Percentiles rank a stretch among this genome's conserved stretches.
phyloP scores from a whole-genome alignment of 345 rosid species.

The Excoecaria cochinchinensis region DNA sequence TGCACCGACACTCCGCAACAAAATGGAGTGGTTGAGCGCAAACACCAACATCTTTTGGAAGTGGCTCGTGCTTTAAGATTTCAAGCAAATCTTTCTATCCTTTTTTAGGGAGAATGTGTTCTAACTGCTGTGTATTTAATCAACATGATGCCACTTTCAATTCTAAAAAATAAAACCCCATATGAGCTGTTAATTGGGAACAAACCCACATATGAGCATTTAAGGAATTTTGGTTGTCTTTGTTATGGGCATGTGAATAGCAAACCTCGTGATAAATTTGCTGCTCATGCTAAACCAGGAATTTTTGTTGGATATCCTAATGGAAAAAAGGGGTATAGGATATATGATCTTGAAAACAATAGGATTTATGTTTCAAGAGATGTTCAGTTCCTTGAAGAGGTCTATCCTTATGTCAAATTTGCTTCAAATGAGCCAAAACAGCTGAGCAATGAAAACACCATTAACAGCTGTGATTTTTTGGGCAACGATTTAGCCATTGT shows the following conservation, averaged over 20 bases:
- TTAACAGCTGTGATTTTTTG: no score
- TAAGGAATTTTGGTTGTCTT: not conserved
- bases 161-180: not conserved
- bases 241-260: not conserved
- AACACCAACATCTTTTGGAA: not conserved
- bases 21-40: not conserved
- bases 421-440: no score
- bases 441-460: no score
- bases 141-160: not conserved
- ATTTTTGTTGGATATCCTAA: constrained; percentile 7
- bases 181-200: not conserved
- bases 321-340: not conserved
- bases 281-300: not conserved
- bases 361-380: not conserved
- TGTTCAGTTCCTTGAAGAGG: not conserved
- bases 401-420: not conserved
- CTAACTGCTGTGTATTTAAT: not conserved
- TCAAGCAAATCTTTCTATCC: not conserved
- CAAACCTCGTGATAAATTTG: not conserved
- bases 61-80: not conserved
- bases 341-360: not conserved
- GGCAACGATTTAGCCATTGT: no score
- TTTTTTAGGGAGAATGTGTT: not conserved
- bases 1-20: not conserved
- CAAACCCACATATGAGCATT: not conserved